These are phyloP conservation scores for Pittosporum tobira DNA, from an alignment of 129 eudicot genomes.

Conservation along the genomic window DNA sequence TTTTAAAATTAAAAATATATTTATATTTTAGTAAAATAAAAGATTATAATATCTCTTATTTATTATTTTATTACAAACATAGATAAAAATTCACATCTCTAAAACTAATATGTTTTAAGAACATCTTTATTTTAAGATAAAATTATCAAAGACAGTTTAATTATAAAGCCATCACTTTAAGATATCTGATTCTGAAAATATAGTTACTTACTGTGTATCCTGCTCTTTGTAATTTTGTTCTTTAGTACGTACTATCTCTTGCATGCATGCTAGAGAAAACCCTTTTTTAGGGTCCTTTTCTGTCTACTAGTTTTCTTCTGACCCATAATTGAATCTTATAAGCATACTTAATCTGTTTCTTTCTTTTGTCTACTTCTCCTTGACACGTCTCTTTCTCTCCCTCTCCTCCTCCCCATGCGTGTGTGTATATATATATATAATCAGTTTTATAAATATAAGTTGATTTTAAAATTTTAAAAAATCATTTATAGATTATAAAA, in stretches of 20 bases:
- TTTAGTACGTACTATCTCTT: not conserved
- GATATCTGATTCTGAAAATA: too few relatives aligned
- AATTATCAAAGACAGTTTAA: too few relatives aligned
- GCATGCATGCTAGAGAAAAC: constrained; percentile 7
- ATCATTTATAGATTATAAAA: not conserved
- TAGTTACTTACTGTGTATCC: too few relatives aligned
- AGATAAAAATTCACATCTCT: too few relatives aligned
- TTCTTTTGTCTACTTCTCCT: constrained; percentile 23
- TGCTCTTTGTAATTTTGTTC: constrained; percentile 3
- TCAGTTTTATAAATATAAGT: not conserved
- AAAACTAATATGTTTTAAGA: too few relatives aligned
- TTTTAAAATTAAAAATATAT: too few relatives aligned
- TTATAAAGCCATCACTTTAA: too few relatives aligned
- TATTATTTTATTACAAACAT: too few relatives aligned
- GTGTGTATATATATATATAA: not conserved
- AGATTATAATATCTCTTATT: too few relatives aligned
- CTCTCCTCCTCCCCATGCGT: not conserved
- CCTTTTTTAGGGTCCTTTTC: constrained; percentile 15
- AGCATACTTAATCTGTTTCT: not conserved
- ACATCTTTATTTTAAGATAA: too few relatives aligned
- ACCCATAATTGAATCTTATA: not conserved
- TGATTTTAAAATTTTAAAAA: not conserved
- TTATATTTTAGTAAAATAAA: too few relatives aligned
- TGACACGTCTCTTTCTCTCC: constrained; percentile 15
- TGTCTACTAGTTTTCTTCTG: constrained; percentile 17